Evolutionary conservation across 2,329 filamentous ascomycete genomes (phyloP), one percentile per base, ranked within the genome.

Genomic region (Colletotrichum scovillei): DNA sequence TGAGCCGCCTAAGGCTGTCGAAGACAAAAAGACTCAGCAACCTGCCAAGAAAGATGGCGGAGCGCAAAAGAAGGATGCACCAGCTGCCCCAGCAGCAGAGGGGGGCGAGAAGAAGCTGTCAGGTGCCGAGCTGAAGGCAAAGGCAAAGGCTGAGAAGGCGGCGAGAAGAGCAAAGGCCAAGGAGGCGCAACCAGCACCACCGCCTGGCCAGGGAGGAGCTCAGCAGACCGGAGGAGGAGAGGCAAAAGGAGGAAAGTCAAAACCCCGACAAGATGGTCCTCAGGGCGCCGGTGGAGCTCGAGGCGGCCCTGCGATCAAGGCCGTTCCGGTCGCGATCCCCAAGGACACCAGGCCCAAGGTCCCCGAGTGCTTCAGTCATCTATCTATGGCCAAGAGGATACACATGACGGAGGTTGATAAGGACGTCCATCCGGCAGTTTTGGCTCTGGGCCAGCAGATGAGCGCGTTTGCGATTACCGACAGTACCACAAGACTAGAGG

Each of bases 391-490:
- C 24, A 87, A 85, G 81, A 85, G 88, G 75, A 86, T 90, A 78
- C 80, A 85, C 22, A 85, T 89, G 74, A 86, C 87, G 3, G 85
- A 89, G 74, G 81, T 94, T 86, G 87, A 94, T 89, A 85, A 92
- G 90, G 84, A 93, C 87, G 94, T 98, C 24, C 94, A 98, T 81
- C 95, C 95, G 3, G 92, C 94, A 1, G 92, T 99, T 2, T 86
- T 98, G 76, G 91, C 93, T 1, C 86, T 98, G 59, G 97, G 96
- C 9, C 90, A 98, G 81, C 94, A 98, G 83, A 95, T 98, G 88
- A 93, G 93, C 78, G 92, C 92, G 73, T 98, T 98, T 83, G 90
- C 92, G 49, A 91, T 99, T 72, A 95, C 93, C 78, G 97, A 97
- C 76, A 97, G 95, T 80, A 97, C 93, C 81, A 93, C 95, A 57